Evolutionary conservation across 2,329 filamentous ascomycete species (phyloP), one percentile per base, ranked within the genome.

Genomic region (Graphilbum ipis-grandicollis): DNA sequence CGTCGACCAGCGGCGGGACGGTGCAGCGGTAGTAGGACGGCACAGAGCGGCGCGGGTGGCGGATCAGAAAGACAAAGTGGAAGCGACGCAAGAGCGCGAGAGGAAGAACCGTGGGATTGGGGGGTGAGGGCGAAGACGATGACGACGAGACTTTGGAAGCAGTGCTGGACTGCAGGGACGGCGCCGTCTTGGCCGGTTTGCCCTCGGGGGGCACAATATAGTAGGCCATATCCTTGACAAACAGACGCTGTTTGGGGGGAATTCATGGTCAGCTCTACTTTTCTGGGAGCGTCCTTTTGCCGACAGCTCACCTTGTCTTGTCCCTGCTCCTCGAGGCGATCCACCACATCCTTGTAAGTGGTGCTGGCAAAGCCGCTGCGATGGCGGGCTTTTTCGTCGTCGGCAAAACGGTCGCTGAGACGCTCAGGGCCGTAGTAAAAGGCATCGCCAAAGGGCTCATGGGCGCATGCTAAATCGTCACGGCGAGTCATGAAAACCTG

Each of bases 151-250:
- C n/a, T n/a, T 68, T 62, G 56, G 88, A 77, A 8, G 41, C 43
- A 35, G 51, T 46, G 22, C 50, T 49, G 38, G 43, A 22, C 41
- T 79, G 70, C 35, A 94, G 66, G n/a, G 84, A 93, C 3, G 81
- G 80, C 9, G 83, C 85, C 41, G 90, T 73, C 34, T 63, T 65
- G 35, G 82, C 71, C 13, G 70, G 64, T 49, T 79, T 69, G 33
- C 68, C 65, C 44, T 79, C 63, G 4, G 83, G 82, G 5, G 85
- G 80, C 44, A 93, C 66, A 46, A 94, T 66, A 56, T 96, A 96
- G 58, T 94, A 79, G 39, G 81, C 78, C 62, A 96, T 98, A 56
- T 96, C 90, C 58, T 98, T 98, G 69, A 98, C 90, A 62, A 96
- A 94, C 49, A 93, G 63, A 48, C 88, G 81, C 63, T 93, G 36